Conservation (phyloP, 2,329 filamentous ascomycete genomes). For the Pseudopithomyces chartarum region DNA sequence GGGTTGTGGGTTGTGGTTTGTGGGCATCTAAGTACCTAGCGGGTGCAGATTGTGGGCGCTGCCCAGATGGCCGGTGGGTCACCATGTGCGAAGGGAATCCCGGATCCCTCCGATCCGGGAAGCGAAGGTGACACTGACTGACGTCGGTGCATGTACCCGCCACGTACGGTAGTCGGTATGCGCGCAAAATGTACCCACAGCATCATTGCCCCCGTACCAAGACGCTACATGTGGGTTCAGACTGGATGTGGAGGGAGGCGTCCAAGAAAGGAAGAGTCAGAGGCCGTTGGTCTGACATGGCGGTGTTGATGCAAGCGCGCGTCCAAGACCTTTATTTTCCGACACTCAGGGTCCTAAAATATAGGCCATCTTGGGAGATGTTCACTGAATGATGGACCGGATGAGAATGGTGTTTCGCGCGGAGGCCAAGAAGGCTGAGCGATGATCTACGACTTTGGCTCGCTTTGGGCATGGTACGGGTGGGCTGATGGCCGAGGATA, state of each 20-base stretch:
- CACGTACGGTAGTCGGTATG: neutral
- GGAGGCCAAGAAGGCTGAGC: neutral
- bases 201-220: neutral
- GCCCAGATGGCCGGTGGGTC: too few relatives aligned
- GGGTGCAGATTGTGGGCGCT: too few relatives aligned
- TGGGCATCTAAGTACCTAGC: too few relatives aligned
- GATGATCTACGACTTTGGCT: neutral
- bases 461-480: neutral
- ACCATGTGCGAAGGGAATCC: neutral
- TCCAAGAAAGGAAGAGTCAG: neutral
- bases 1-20: too few relatives aligned
- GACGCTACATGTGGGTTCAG: neutral
- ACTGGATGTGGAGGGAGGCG: neutral
- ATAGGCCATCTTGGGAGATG: neutral
- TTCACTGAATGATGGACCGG: neutral
- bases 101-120: neutral
- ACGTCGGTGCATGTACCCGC: neutral
- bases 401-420: neutral
- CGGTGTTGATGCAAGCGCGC: neutral
- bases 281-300: neutral
- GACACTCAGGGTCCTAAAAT: conserved; percentile 1
- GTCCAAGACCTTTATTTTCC: conserved; percentile 1
- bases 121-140: neutral
- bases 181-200: neutral
- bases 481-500: neutral